Evolutionary conservation across 495 filamentous ascomycete genomes (phyloP).

Genomic region (Aspergillus funiculosus): DNA sequence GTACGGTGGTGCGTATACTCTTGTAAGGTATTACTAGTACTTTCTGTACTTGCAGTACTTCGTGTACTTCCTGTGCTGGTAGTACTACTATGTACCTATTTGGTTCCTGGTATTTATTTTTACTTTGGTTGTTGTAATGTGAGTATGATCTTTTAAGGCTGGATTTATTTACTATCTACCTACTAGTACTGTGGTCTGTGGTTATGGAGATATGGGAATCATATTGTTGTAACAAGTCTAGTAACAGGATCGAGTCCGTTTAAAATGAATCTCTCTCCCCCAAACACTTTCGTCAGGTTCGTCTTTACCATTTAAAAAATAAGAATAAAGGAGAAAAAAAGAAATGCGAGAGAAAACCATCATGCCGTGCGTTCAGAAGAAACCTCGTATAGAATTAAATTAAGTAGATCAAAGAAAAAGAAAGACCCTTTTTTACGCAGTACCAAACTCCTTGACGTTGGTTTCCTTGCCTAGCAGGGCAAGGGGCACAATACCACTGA

Average conservation of each 20-base stretch:
- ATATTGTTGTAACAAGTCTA: slow-evolving; percentile 22
- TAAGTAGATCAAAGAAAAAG: slow-evolving; percentile 26
- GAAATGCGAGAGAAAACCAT: slow-evolving; percentile 27
- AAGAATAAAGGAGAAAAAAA: slow-evolving; percentile 12
- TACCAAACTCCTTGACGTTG: slow-evolving; percentile 47
- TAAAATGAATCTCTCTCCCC: slow-evolving; percentile 19
- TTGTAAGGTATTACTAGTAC: slow-evolving; percentile 1
- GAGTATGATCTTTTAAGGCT: too few species aligned
- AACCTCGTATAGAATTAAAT: slow-evolving; percentile 35
- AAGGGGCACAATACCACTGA: slow-evolving; percentile 63
- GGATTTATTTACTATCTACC: too few species aligned
- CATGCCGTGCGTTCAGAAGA: slow-evolving; percentile 46
- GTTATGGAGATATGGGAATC: slow-evolving; percentile 11
- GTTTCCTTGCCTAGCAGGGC: slow-evolving; percentile 57
- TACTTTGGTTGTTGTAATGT: background rate
- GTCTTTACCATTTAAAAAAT: slow-evolving; percentile 16
- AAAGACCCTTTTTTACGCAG: slow-evolving; percentile 27
- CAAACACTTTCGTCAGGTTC: slow-evolving; percentile 13
- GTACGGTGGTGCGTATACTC: slow-evolving; percentile 1
- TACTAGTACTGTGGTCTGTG: too few species aligned
- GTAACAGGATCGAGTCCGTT: slow-evolving; percentile 17
- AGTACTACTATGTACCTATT: too few species aligned
- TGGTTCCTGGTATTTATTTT: background rate
- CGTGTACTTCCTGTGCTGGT: background rate
- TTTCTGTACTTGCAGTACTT: background rate